Conservation (phyloP, 768 basidiomycete genomes). For the Mycena leptocephala region DNA sequence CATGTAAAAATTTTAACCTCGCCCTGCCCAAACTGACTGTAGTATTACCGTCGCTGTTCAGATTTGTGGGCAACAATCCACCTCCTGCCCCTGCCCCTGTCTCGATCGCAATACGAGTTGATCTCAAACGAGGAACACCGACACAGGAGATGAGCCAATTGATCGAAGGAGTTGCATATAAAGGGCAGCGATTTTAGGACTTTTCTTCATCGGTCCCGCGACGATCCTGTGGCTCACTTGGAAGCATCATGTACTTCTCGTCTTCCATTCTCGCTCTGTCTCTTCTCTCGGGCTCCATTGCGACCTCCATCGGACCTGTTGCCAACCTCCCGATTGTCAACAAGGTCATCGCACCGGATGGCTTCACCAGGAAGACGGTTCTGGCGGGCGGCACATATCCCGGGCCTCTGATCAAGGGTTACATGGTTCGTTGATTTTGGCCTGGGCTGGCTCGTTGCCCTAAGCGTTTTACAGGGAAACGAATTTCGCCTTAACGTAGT, state of each 20-base stretch:
- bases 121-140: no score
- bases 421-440: conserved; percentile 44
- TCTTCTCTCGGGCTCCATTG: conserved; percentile 43
- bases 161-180: no score
- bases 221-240: not conserved
- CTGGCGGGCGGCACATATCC: conserved; percentile 46
- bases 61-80: no score
- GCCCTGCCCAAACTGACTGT: no score
- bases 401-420: conserved; percentile 45
- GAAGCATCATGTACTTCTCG: not conserved
- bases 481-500: conserved; percentile 62
- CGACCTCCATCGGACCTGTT: conserved; percentile 45
- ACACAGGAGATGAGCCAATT: no score
- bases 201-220: not conserved
- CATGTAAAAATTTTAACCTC: no score
- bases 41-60: no score
- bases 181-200: not conserved
- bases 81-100: no score
- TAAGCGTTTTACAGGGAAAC: conserved; percentile 51
- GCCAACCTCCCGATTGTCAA: conserved; percentile 59
- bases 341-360: conserved; percentile 65
- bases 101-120: no score
- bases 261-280: not conserved
- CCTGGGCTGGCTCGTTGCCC: conserved; percentile 45
- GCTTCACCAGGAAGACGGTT: conserved; percentile 52